Base-by-base conservation (phyloP, 352 stramenopile species). In the Phytophthora crassamura region DNA sequence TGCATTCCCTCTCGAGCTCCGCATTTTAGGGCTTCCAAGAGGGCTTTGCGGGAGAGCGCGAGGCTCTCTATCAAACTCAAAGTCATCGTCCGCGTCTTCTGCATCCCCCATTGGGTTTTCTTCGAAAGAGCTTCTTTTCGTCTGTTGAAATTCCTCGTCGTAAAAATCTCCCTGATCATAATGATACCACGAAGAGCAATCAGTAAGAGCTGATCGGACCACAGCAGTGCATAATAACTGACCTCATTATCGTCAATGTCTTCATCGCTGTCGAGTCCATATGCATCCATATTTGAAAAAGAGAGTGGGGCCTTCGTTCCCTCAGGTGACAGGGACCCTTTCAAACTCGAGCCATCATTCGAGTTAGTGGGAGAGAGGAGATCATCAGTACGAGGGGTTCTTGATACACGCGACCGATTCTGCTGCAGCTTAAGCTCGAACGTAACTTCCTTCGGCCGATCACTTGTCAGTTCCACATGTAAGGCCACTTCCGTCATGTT, bases 231-330 rank as follows among this genome's bases (percentile, higher is more conserved):
- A 20, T 46, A 5, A 15, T 40, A 46, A 56, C 59, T 34, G 60
- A 90, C 88, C 75, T 96, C 88, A 22, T 95, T 94, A 14, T 96
- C 88, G 18, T 96, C 88, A 5, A 66, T 73, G 59, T 96, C 88
- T 64, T 96, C 87, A 47, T 96, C 88, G 41, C 87, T 95, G 53
- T 95, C 88, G 1, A 88, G 58, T 10, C 80, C 81, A 49, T 90
- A 93, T 7, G 59, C 72, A 49, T 93, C 84, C 36, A 75, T 68
- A 48, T 76, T 84, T 18, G 76, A 76, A 47, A 94, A 92, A 2
- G 75, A 77, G 8, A 84, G 66, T 30, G 74, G 75, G 1, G 77
- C 52, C 41, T 88, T 88, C 4, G 72, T 63, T 20, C 69, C 80
- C 48, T 89, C 82, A n/a, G 83, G 82, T 5, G 82, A 91, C 10